phyloP scores from a whole-genome alignment of 202 grass and related monocot species.

The Eragrostis tef region DNA sequence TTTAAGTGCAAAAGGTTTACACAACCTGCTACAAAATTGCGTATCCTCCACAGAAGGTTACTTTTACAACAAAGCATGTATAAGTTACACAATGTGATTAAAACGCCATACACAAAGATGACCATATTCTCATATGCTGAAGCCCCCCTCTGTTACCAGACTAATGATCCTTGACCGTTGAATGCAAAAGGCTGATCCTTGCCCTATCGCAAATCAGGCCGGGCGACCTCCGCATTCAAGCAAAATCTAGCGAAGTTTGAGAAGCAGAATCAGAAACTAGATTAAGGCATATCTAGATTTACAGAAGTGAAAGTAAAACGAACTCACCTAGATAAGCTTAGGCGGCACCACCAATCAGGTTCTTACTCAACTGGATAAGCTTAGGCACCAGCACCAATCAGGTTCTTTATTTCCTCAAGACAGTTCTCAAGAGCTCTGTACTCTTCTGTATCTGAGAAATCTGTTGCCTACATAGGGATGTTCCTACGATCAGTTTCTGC shows the following conservation, averaged over 20 bases:
- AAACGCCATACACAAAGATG: not conserved
- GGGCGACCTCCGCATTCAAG: not conserved
- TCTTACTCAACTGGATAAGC: conserved; percentile 14
- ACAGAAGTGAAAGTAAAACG: not conserved
- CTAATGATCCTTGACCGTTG: not conserved
- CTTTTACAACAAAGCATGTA: not conserved
- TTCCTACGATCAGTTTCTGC: conserved; percentile 29
- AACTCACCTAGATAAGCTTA: too few species aligned
- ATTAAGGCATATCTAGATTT: not conserved
- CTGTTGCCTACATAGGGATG: conserved; percentile 55
- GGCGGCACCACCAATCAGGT: not conserved
- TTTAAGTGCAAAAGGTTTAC: not conserved
- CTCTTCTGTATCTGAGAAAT: conserved; percentile 62
- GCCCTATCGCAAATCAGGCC: not conserved
- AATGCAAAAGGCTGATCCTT: not conserved
- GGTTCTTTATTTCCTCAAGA: conserved; percentile 61
- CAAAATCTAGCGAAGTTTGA: conserved; percentile 13
- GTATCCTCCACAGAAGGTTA: not conserved
- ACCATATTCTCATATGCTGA: not conserved
- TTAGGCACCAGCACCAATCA: conserved; percentile 51
- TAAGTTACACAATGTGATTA: not conserved
- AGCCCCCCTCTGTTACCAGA: not conserved
- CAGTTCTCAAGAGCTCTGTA: conserved; percentile 64
- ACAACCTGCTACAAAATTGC: not conserved
- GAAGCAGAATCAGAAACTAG: not conserved